Conservation (phyloP, 768 basidiomycete genomes). For the Boletus rubroflammeus region DNA sequence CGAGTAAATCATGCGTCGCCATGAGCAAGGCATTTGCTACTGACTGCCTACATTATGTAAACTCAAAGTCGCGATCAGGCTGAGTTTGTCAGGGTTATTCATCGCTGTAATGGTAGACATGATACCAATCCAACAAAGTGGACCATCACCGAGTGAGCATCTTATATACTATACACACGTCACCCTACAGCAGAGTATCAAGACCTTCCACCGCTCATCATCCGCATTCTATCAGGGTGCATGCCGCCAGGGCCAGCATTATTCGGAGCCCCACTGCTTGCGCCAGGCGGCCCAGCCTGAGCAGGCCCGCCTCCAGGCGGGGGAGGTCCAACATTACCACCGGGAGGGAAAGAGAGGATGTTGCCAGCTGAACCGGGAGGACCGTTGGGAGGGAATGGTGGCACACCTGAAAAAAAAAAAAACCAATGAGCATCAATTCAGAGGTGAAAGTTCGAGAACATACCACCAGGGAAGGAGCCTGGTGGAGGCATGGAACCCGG, state of each 20-base stretch:
- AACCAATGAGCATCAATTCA: background rate
- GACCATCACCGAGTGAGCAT: background rate
- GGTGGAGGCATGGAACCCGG: conserved; percentile 51
- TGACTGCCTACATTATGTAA: conserved; percentile 15
- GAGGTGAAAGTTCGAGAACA: conserved; percentile 15
- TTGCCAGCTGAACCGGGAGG: conserved; percentile 33
- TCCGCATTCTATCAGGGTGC: conserved; percentile 79
- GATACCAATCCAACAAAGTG: background rate
- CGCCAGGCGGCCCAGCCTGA: conserved; percentile 37
- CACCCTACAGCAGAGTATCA: background rate
- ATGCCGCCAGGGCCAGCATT: conserved; percentile 60
- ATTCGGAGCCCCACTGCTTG: conserved; percentile 27
- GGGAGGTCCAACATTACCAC: conserved; percentile 34
- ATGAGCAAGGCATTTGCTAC: conserved; percentile 25
- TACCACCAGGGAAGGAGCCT: conserved; percentile 48
- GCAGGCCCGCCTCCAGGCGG: conserved; percentile 44
- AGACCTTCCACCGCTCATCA: conserved; percentile 51
- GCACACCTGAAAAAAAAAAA: conserved; percentile 30
- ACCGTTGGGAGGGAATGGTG: conserved; percentile 51
- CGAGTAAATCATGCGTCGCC: conserved; percentile 17
- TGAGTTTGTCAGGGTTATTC: background rate
- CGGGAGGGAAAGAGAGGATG: conserved; percentile 30
- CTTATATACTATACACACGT: background rate
- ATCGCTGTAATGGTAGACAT: background rate
- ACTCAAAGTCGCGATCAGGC: background rate